Base-by-base conservation (phyloP, 306 rosid genomes). In the Quercus berberidifolia region DNA sequence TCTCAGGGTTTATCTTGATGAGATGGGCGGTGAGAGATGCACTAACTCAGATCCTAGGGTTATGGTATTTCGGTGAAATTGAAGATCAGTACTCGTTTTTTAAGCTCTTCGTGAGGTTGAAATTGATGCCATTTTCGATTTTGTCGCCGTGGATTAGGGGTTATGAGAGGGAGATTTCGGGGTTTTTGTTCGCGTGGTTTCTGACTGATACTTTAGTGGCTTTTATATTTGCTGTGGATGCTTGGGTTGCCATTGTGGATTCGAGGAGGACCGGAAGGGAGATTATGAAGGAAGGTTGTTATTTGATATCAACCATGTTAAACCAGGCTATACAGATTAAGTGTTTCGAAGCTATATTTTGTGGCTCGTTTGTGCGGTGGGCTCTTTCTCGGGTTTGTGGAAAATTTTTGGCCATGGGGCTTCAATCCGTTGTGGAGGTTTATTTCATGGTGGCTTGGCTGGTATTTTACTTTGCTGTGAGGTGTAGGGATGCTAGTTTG, bases 1-100 rank as follows among this genome's bases (percentile, higher is more conserved):
- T 96, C 31, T 90, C 98, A 13, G 98, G 98, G 51, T 93, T 96
- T 83, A 91, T 96, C 82, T 79, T 96, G 54, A 89, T 91, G 96
- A 87, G 94, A 63, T 96, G 99, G 99, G 99, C 99, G 11, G 94
- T 96, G 78, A 86, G 99, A 84, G 99, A 96, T 26, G 99, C 99
- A 5, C 79, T 96, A 75, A 96, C 99, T 51, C 99, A 96, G 90
- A 89, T 96, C 77, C 85, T 96, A 4, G 99, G 99, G 0, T 79
- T 93, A 71, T 96, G 99, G 99, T 96, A 93, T 81, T 96, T 96
- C 54, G 93, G 97, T 19, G 98, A 96, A 70, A 93, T 96, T 25
- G 96, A 93, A 76, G 99, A 96, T 76, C 99, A 96, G 81, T 93
- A 93, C 79, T 93, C 99, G 4, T 93, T 96, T 59, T 93, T 96